phyloP scores from a whole-genome alignment of 352 stramenopile genomes.

The Globisporangium apiculatum region DNA sequence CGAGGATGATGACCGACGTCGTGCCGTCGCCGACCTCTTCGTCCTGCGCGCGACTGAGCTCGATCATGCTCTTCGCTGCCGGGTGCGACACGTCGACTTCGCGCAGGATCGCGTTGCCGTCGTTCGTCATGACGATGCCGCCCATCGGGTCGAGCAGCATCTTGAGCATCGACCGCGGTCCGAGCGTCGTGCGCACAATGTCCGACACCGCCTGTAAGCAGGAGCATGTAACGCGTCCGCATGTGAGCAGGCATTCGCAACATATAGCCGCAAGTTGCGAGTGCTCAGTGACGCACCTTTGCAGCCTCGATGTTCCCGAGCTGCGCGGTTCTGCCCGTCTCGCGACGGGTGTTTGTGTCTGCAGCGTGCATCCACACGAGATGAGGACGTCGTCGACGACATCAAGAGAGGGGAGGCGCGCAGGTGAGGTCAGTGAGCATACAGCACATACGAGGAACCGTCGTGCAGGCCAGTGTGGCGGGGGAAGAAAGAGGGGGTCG shows the following conservation, averaged over 20 bases:
- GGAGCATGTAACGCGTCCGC: no score
- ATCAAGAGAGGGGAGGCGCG: no score
- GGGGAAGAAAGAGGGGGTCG: no score
- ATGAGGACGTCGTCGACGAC: neutral
- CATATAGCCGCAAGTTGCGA: neutral
- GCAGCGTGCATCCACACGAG: neutral
- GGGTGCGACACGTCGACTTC: slow-evolving; percentile 98
- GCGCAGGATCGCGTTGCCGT: slow-evolving; percentile 98
- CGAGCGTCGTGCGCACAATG: slow-evolving; percentile 99
- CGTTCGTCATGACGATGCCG: slow-evolving; percentile 99
- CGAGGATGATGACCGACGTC: slow-evolving; percentile 99
- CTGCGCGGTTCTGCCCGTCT: slow-evolving; percentile 97
- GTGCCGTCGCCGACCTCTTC: slow-evolving; percentile 99
- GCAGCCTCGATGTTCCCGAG: slow-evolving; percentile 98
- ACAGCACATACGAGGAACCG: neutral
- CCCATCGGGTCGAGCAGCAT: slow-evolving; percentile 99
- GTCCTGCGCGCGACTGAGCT: slow-evolving; percentile 97
- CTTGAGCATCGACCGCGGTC: slow-evolving; percentile 98
- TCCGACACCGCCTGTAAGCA: slow-evolving; percentile 86
- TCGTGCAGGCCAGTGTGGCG: neutral
- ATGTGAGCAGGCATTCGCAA: no score
- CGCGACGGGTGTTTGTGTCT: slow-evolving; percentile 97
- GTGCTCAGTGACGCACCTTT: slow-evolving; percentile 37
- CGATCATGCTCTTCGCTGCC: slow-evolving; percentile 99
- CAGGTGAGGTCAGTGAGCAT: neutral